Evolutionary conservation across 2,329 filamentous ascomycete genomes (phyloP).

Genomic region (Rhynchosporium secalis): DNA sequence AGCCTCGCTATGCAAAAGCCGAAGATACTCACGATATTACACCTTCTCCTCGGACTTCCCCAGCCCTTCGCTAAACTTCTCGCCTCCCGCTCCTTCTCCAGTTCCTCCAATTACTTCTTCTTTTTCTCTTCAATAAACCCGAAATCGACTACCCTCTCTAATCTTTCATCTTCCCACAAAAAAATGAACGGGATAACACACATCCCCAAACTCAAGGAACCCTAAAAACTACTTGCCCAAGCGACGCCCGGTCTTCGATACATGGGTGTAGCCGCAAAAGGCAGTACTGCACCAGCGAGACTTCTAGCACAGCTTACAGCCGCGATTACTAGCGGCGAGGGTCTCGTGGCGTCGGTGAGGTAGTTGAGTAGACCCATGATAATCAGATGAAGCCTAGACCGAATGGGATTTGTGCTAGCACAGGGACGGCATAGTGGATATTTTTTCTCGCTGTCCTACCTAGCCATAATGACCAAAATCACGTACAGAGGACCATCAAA

Average conservation of each 20-base stretch:
- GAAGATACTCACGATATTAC: not conserved
- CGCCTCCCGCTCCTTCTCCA: conserved; percentile 21
- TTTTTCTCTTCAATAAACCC: conserved; percentile 46
- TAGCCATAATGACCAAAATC: conserved; percentile 58
- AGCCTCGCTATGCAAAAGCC: too few relatives aligned
- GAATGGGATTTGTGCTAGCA: conserved; percentile 57
- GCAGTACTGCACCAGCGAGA: conserved; percentile 47
- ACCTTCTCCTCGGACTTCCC: conserved; percentile 8
- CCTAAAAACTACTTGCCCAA: conserved; percentile 50
- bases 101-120: conserved; percentile 32
- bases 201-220: conserved; percentile 49
- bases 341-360: conserved; percentile 57
- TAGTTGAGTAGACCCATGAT: conserved; percentile 63
- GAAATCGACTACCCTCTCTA: conserved; percentile 50
- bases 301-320: conserved; percentile 43
- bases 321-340: conserved; percentile 57
- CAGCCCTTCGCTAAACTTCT: not conserved
- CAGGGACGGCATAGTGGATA: conserved; percentile 56
- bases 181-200: conserved; percentile 54
- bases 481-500: conserved; percentile 46
- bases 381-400: conserved; percentile 54
- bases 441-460: conserved; percentile 54
- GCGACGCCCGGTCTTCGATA: conserved; percentile 48
- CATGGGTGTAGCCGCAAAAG: conserved; percentile 50
- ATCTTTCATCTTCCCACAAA: conserved; percentile 50